A percentile compares a stretch with the other conserved stretches of the same genome.
phyloP scores from a whole-genome alignment of 441 rosid genomes.

The Populus hybrid region DNA sequence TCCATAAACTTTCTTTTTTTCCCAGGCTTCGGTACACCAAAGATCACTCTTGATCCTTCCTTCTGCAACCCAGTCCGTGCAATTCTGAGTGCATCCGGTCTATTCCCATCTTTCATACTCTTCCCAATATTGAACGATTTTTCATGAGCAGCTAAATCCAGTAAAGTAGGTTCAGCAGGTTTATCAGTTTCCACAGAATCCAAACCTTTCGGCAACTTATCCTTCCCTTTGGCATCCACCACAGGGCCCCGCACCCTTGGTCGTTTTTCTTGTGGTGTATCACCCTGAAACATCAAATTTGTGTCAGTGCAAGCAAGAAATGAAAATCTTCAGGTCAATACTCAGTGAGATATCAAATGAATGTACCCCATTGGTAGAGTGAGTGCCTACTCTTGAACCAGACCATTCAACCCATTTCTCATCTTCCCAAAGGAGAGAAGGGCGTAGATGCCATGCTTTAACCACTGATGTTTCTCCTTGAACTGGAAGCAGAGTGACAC shows the following conservation, averaged over 20 bases:
- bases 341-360: constrained; percentile 3
- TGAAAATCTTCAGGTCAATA: constrained; percentile 8
- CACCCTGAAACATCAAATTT: constrained; percentile 61
- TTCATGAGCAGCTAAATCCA: constrained; percentile 55
- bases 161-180: constrained; percentile 44
- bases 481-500: constrained; percentile 42
- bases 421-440: constrained; percentile 82
- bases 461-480: constrained; percentile 57
- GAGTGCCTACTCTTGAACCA: constrained; percentile 35
- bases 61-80: constrained; percentile 71
- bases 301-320: constrained; percentile 17
- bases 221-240: constrained; percentile 49
- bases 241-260: constrained; percentile 45
- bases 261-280: constrained; percentile 82
- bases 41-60: constrained; percentile 73
- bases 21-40: constrained; percentile 98
- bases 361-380: constrained; percentile 49
- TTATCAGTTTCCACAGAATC: constrained; percentile 39
- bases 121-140: constrained; percentile 67
- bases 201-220: constrained; percentile 33
- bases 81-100: constrained; percentile 50
- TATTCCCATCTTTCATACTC: constrained; percentile 44
- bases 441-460: constrained; percentile 81
- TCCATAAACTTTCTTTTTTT: constrained; percentile 98
- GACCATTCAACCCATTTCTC: constrained; percentile 90